Percentiles rank a stretch among this genome's conserved stretches.
These are phyloP conservation scores for Pseudozyma tsukubaensis DNA, from an alignment of 1,284 basidiomycete genomes.

Conservation along the genomic window DNA sequence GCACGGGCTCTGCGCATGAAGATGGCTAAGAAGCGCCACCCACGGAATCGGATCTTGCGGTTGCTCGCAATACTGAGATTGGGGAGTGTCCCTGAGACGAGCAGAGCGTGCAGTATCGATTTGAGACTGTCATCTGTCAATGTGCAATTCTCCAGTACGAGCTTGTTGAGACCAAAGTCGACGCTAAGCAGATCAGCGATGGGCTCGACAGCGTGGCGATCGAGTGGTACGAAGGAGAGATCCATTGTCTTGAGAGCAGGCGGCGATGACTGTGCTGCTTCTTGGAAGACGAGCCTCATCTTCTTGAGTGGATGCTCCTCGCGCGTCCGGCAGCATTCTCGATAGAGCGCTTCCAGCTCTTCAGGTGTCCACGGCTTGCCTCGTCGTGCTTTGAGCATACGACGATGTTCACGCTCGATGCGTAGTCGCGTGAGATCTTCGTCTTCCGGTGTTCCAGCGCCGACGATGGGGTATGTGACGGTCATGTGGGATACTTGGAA, in stretches of 20 bases:
- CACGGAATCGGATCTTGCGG: constrained; percentile 79
- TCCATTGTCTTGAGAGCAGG: constrained; percentile 59
- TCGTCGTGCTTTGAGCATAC: constrained; percentile 45
- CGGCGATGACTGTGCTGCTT: constrained; percentile 42
- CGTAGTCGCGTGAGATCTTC: constrained; percentile 62
- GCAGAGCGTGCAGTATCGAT: constrained; percentile 87
- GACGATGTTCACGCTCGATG: constrained; percentile 61
- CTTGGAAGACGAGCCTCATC: constrained; percentile 61
- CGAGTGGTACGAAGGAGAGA: constrained; percentile 58
- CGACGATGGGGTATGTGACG: constrained; percentile 65
- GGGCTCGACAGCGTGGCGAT: constrained; percentile 56
- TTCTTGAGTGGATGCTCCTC: constrained; percentile 65
- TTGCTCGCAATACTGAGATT: constrained; percentile 90
- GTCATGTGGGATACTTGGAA: constrained; percentile 62
- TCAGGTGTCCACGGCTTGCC: constrained; percentile 54
- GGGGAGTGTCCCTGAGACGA: constrained; percentile 84
- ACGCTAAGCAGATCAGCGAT: constrained; percentile 66
- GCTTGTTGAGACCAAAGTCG: constrained; percentile 62
- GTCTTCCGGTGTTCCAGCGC: constrained; percentile 56
- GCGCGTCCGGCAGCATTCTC: constrained; percentile 65
- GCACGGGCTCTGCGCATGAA: constrained; percentile 81
- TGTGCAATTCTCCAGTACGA: constrained; percentile 64
- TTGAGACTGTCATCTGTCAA: constrained; percentile 76
- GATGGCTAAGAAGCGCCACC: constrained; percentile 83
- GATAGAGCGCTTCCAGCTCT: constrained; percentile 64